Conservation (phyloP, 2,329 filamentous ascomycete genomes). For the Periconia sp. region DNA sequence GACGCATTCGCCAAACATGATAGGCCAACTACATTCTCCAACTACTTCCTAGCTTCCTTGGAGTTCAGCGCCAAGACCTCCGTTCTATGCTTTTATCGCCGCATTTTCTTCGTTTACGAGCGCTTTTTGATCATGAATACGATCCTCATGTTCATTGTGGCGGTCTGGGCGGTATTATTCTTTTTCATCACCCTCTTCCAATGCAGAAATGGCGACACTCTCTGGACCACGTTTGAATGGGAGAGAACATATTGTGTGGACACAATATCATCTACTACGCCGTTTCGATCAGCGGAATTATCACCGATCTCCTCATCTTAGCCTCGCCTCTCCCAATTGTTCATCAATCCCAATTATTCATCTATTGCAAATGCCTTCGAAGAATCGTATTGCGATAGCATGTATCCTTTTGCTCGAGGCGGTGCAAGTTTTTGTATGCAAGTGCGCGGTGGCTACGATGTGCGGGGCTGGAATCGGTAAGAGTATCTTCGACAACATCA, state of each 20-base stretch:
- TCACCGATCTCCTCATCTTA: conserved; percentile 1
- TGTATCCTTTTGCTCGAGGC: conserved; percentile 5
- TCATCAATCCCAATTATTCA: no score
- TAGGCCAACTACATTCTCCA: not conserved
- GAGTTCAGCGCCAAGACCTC: conserved; percentile 5
- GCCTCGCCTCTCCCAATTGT: conserved; percentile 1
- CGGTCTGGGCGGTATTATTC: conserved; percentile 1
- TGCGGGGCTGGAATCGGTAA: no score
- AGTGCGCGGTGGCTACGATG: no score
- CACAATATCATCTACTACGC: not conserved
- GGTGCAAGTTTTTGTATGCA: no score
- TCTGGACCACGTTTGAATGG: conserved; percentile 5
- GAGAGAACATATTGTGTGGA: not conserved
- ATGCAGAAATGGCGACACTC: not conserved
- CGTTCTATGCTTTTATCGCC: conserved; percentile 6
- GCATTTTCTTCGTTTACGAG: conserved; percentile 1
- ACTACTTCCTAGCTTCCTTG: not conserved
- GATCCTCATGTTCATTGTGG: conserved; percentile 1
- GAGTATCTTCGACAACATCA: no score
- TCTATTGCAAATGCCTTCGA: conserved; percentile 4
- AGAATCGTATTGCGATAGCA: conserved; percentile 1
- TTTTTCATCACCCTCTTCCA: conserved; percentile 3
- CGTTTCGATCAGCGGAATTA: conserved; percentile 1
- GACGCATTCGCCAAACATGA: not conserved
- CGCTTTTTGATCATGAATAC: not conserved